Evolutionary conservation across 345 rosid genomes (phyloP), one percentile per base, ranked within the genome.

Genomic region (Fremontodendron californicum): DNA sequence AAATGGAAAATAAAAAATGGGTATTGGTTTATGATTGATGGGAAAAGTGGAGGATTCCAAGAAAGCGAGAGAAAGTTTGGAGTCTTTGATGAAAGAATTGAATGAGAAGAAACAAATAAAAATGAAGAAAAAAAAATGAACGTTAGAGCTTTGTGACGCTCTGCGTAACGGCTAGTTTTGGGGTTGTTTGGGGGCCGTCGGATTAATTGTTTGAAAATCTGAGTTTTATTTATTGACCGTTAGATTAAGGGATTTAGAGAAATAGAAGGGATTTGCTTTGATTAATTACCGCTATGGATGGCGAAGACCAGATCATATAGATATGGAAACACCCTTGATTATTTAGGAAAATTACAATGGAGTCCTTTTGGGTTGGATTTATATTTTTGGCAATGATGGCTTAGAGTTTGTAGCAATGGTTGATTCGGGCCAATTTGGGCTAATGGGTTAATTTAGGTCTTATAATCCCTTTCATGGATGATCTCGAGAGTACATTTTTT

Each of bases 161-260:
- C 97, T n/a, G n/a, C n/a, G n/a, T 81, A 96, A 96, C 99, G 98
- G 98, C 97, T 93, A 94, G 87, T 90, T 79, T 71, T 54, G 78
- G n/a, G 75, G 74, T 42, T 76, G 70, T 49, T 21, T 78, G 51
- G 21, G 60, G 11, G 77, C 63, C 85, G 87, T 80, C 35, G 67
- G 85, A 86, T 85, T 76, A 29, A 43, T 54, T 21, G 49, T 85
- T 82, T 83, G 55, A 61, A 82, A 83, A 65, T 63, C 64, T 9
- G 25, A 19, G 23, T 70, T 42, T 39, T 49, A 33, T 78, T 27
- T 23, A 29, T 29, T 21, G 69, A 52, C 93, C 90, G 91, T 84
- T 79, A 63, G 87, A 86, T 85, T 85, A 29, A 52, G n/a, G 27
- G 23, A 58, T 75, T 40, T 19, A 45, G 33, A 66, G 18, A 9